Evolutionary conservation across 306 rosid species (phyloP), one percentile per base, ranked within the genome.

Genomic region (Castanospermum australe): DNA sequence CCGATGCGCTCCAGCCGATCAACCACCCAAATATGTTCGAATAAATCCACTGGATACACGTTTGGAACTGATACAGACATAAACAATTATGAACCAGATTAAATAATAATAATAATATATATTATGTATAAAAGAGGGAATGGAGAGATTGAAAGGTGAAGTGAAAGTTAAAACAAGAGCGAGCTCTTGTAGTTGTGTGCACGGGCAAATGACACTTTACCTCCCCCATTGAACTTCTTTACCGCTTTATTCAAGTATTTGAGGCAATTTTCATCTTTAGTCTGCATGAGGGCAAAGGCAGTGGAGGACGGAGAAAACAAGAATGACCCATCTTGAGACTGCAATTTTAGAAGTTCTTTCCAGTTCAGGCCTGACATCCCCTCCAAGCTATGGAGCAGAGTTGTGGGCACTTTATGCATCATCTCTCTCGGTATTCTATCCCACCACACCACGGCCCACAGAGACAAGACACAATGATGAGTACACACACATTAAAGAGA

Each of bases 301-400:
- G 99, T 96, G 82, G 99, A 89, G 11, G 99, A 89, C 6, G 99
- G 99, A 59, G 99, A 96, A 68, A 83, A 89, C 85, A 96, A 80
- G 88, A 96, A 93, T 11, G 99, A 96, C 28, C 99, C 98, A 81
- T 96, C 94, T 85, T 71, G 77, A 68, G 88, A 88, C 80, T 96
- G 99, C 78, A 93, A 54, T 80, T 93, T 93, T 2, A 91, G 87
- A 93, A 96, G 96, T 81, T 88, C 78, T 78, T 84, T 88, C 99
- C 99, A 96, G 41, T 96, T 89, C 61, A 96, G 63, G 17, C 80
- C 89, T 39, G 88, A 78, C 99, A 96, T 89, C 2, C 99, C 99
- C 68, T 96, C 99, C 89, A 96, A 88, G 88, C 98, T 96, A 83
- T 93, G 97, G 3, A 96, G 90, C 72, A 96, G 83, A n/a, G 93